A percentile compares a stretch with the other conserved stretches of the same genome.
Conservation (phyloP, 2,329 filamentous ascomycete species). For the Alternaria burnsii region DNA sequence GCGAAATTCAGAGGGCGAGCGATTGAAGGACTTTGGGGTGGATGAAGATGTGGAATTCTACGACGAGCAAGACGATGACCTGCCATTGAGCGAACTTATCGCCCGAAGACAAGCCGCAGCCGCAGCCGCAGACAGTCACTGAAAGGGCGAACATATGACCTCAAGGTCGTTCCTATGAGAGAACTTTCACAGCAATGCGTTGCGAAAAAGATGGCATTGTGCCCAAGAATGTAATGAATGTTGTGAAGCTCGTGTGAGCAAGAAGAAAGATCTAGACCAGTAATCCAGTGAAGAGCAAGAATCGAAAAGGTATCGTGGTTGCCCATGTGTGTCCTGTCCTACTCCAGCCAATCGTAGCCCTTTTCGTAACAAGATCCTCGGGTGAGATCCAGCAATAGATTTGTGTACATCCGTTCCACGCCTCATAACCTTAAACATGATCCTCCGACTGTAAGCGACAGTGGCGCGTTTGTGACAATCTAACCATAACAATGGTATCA, state of each 20-base stretch:
- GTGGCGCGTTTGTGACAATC: conserved; percentile 27
- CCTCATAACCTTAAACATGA: conserved; percentile 2
- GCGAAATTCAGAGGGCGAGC: conserved; percentile 79
- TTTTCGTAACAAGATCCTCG: conserved; percentile 5
- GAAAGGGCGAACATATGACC: background rate
- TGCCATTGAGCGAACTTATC: conserved; percentile 75
- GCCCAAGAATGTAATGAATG: conserved; percentile 16
- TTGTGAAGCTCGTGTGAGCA: conserved; percentile 27
- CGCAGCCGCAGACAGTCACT: conserved; percentile 5
- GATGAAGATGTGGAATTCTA: conserved; percentile 78
- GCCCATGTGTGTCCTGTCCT: conserved; percentile 17
- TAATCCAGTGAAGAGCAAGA: conserved; percentile 21
- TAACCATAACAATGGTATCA: conserved; percentile 20
- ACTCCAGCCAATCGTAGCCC: conserved; percentile 5
- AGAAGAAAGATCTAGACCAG: conserved; percentile 34
- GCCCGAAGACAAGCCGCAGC: conserved; percentile 30
- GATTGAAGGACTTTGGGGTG: conserved; percentile 78
- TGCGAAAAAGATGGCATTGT: background rate
- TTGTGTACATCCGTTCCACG: conserved; percentile 5
- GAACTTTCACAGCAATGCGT: background rate
- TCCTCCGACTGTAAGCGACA: conserved; percentile 11
- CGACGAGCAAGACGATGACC: conserved; percentile 69
- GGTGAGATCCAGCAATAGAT: conserved; percentile 2
- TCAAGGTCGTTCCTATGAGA: background rate
- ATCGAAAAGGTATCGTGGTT: conserved; percentile 20